Evolutionary conservation across 2,329 filamentous ascomycete genomes (phyloP).

Genomic region (Chaetomium sp.): DNA sequence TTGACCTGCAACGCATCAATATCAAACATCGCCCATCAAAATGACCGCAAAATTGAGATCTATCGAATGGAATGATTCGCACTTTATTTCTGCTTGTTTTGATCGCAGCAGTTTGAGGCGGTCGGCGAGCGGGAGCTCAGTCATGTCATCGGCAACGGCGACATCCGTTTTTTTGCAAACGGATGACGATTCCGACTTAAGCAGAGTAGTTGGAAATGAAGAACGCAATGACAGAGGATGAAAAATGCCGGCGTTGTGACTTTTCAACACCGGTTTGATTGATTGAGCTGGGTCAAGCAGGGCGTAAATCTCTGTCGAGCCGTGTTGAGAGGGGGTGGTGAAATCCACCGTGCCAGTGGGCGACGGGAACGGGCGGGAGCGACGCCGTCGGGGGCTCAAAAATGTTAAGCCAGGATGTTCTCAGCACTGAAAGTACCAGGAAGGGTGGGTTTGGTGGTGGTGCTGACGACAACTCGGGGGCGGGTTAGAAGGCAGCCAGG

Average conservation of each 20-base stretch:
- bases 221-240: conserved; percentile 28
- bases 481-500: conserved; percentile 10
- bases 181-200: conserved; percentile 40
- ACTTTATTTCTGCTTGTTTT: conserved; percentile 58
- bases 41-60: conserved; percentile 45
- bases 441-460: conserved; percentile 6
- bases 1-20: conserved; percentile 51
- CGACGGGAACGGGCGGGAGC: conserved; percentile 4
- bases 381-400: conserved; percentile 13
- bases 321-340: conserved; percentile 19
- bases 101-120: conserved; percentile 59
- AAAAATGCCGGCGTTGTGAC: conserved; percentile 26
- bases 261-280: conserved; percentile 22
- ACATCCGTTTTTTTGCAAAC: conserved; percentile 64
- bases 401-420: conserved; percentile 22
- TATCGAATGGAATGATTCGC: conserved; percentile 38
- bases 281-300: conserved; percentile 17
- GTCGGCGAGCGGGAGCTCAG: conserved; percentile 62
- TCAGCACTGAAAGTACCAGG: conserved; percentile 14
- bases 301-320: conserved; percentile 25
- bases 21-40: conserved; percentile 38
- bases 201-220: conserved; percentile 30
- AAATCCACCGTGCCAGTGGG: conserved; percentile 12
- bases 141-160: conserved; percentile 62
- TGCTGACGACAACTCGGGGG: conserved; percentile 15